These are phyloP conservation scores for Wickerhamomyces sp. DNA, from an alignment of 1,139 yeast species.

Conservation along the genomic window DNA sequence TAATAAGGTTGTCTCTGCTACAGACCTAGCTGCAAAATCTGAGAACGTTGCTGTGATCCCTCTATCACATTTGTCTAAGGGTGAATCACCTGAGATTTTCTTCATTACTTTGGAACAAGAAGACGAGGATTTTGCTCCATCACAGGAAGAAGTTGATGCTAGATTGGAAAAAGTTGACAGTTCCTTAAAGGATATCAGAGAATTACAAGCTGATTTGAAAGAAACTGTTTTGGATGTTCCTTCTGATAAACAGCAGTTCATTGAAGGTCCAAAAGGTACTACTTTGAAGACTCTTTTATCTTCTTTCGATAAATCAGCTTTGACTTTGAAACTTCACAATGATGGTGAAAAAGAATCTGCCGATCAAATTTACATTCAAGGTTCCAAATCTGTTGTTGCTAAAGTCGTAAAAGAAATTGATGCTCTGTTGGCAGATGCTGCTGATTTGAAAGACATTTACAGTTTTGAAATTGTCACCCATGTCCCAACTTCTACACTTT, in stretches of 20 bases:
- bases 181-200: conserved; percentile 53
- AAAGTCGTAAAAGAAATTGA: conserved; percentile 48
- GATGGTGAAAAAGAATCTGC: conserved; percentile 35
- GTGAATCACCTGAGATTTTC: conserved; percentile 33
- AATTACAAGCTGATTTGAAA: conserved; percentile 49
- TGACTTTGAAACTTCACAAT: conserved; percentile 26
- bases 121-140: conserved; percentile 48
- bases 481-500: conserved; percentile 63
- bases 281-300: conserved; percentile 48
- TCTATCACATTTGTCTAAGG: conserved; percentile 34
- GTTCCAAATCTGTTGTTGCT: conserved; percentile 53
- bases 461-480: conserved; percentile 48
- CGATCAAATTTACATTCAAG: conserved; percentile 58
- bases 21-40: conserved; percentile 41
- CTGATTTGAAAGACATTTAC: conserved; percentile 55
- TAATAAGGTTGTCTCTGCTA: conserved; percentile 37
- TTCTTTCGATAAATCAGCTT: conserved; percentile 28
- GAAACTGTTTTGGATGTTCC: conserved; percentile 49
- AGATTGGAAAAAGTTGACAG: conserved; percentile 43
- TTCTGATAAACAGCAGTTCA: conserved; percentile 49
- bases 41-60: conserved; percentile 54
- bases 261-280: conserved; percentile 53
- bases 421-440: conserved; percentile 55
- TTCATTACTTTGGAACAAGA: conserved; percentile 46
- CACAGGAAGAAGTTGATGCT: conserved; percentile 40